Conservation (phyloP, 148 eudicot genomes). For the Heliamphora exappendiculata region DNA sequence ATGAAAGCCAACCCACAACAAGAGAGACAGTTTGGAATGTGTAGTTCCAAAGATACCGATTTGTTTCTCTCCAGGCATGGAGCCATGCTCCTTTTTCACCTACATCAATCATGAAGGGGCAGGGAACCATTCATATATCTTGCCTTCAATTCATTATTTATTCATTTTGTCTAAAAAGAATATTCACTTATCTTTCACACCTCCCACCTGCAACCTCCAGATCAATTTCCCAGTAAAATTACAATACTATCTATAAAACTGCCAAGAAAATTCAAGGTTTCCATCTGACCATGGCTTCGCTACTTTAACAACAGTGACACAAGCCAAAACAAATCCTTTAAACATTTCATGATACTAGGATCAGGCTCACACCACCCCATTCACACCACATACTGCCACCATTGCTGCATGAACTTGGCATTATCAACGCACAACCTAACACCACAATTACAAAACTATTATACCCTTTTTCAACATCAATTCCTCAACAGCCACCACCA, state of each 20-base stretch:
- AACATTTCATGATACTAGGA: background rate
- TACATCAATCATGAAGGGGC: background rate
- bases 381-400: background rate
- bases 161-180: background rate
- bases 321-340: background rate
- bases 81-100: background rate
- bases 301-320: background rate
- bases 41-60: background rate
- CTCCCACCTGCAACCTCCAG: background rate
- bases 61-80: background rate
- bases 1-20: background rate
- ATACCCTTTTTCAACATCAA: background rate
- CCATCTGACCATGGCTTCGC: background rate
- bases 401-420: background rate
- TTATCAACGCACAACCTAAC: background rate
- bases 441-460: background rate
- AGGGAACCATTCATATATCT: background rate
- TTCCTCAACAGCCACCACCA: background rate
- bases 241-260: background rate
- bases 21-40: background rate
- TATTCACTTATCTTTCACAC: background rate
- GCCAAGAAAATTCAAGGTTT: background rate
- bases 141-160: background rate
- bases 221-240: background rate
- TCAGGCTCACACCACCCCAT: background rate